A percentile compares a stretch with the other conserved stretches of the same genome.
Evolutionary conservation across 140 eudicot genomes (phyloP).

Genomic region (Erigeron philadelphicus): DNA sequence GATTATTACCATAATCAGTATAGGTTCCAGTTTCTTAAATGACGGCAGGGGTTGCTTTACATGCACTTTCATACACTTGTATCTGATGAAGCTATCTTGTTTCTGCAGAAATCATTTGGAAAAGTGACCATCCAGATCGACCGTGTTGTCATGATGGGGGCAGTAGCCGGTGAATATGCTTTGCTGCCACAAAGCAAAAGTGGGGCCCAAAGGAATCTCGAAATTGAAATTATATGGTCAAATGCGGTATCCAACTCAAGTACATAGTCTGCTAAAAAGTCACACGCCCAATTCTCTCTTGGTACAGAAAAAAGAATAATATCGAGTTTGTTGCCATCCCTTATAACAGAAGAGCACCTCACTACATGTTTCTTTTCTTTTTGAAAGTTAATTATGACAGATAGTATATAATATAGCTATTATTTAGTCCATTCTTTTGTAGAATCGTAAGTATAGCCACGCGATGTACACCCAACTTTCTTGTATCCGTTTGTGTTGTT

Average conservation of each 20-base stretch:
- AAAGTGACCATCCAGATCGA: slow-evolving; percentile 97
- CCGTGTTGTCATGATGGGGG: slow-evolving; percentile 94
- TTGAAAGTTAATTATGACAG: slow-evolving; percentile 19
- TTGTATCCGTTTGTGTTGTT: slow-evolving; percentile 25
- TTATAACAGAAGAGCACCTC: slow-evolving; percentile 9
- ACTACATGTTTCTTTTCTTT: slow-evolving; percentile 19
- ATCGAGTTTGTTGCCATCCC: slow-evolving; percentile 18
- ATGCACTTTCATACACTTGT: neutral
- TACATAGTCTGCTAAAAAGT: slow-evolving; percentile 20
- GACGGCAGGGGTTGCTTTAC: neutral
- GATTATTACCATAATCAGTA: too few species aligned
- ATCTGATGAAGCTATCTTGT: slow-evolving; percentile 9
- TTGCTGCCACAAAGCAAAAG: slow-evolving; percentile 96
- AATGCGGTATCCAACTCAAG: slow-evolving; percentile 39
- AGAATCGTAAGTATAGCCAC: slow-evolving; percentile 28
- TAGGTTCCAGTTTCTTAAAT: neutral
- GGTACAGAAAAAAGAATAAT: slow-evolving; percentile 21
- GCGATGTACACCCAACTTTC: slow-evolving; percentile 22
- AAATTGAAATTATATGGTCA: slow-evolving; percentile 93
- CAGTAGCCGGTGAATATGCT: slow-evolving; percentile 90
- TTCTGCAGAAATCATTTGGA: slow-evolving; percentile 82
- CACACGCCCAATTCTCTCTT: slow-evolving; percentile 10
- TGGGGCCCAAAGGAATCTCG: slow-evolving; percentile 83
- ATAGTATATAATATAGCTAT: slow-evolving; percentile 30
- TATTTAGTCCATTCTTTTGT: slow-evolving; percentile 28